Base-by-base conservation (phyloP, 257 asterid genomes). In the Asclepias syriaca region DNA sequence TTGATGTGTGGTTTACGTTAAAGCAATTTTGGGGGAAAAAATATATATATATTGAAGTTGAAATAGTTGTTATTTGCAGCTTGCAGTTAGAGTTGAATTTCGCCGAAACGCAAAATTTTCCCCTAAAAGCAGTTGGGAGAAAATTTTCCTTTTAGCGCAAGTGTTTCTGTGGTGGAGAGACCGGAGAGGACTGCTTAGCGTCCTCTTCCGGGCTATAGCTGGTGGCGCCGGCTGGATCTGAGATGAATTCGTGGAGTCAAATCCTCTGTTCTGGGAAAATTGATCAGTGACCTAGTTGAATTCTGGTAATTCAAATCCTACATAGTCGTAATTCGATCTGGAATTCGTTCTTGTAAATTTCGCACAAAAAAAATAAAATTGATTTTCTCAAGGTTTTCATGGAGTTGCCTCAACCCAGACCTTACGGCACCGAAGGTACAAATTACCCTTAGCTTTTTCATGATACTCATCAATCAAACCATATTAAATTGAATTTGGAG, bases 361-460 rank as follows among this genome's bases (percentile, higher is more conserved):
- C 14, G 69, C 55, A 24, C 54, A 70, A 57, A 45, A 57, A 34
- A 0, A 24, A 24, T 0, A 43, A 43, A 43, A 43, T 39, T 72
- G 68, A 15, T 51, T 66, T 55, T 48, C 46, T 45, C 15, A 50
- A 75, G 48, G 43, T 70, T 70, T 11, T 49, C 65, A 92, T 92
- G 98, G 98, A 92, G 85, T 80, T 90, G 76, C 96, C 94, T 77
- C 92, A 87, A 71, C 77, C 96, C 67, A 84, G 88, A 75, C 72
- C 88, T 58, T 71, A 81, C 48, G 94, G 85, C 68, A 73, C 84
- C 16, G 86, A 90, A 86, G 96, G 96, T 87, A 85, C 70, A n/a
- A 6, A 1, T 12, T 34, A 34, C 40, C 7, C 14, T 3, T 10
- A 48, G 8, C 48, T 43, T 43, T 43, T 40, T 40, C 46, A 40